Evolutionary conservation across 129 eudicot species (phyloP).

Genomic region (Chrysanthemum makinoi): DNA sequence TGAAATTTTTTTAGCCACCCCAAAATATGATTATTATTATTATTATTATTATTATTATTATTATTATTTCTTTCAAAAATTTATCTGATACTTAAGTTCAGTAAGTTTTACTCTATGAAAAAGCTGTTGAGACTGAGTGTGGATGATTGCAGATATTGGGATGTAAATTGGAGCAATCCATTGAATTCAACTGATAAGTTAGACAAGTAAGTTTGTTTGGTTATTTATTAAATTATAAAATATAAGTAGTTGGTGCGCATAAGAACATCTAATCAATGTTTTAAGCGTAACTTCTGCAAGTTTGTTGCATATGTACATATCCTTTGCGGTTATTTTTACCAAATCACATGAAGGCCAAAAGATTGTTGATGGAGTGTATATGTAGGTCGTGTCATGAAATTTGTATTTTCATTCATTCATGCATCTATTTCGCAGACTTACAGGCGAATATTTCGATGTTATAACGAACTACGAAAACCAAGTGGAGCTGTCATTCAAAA

Average conservation of each 20-base stretch:
- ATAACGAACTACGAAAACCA: slow-evolving; percentile 29
- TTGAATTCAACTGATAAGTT: slow-evolving; percentile 15
- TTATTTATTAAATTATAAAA: neutral
- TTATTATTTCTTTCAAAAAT: neutral
- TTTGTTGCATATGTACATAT: neutral
- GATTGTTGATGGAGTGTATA: slow-evolving; percentile 14
- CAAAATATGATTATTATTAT: neutral
- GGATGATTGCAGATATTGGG: slow-evolving; percentile 38
- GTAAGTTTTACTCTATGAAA: neutral
- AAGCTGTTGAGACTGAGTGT: neutral
- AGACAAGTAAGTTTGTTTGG: slow-evolving; percentile 33
- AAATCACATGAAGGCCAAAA: slow-evolving; percentile 22
- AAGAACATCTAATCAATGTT: neutral
- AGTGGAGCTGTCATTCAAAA: slow-evolving; percentile 43
- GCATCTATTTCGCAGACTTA: slow-evolving; percentile 30
- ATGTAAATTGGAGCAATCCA: slow-evolving; percentile 41
- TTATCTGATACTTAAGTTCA: neutral
- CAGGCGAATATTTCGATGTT: slow-evolving; percentile 27
- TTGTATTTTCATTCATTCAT: slow-evolving; percentile 3
- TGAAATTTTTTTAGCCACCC: neutral
- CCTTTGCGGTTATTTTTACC: neutral
- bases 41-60: too few relatives aligned
- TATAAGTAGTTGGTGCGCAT: neutral
- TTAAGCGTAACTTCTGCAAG: neutral
- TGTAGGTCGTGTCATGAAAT: slow-evolving; percentile 6